These are phyloP conservation scores for Monosporascus sp. DNA, from an alignment of 2,329 filamentous ascomycete genomes.

Conservation along the genomic window DNA sequence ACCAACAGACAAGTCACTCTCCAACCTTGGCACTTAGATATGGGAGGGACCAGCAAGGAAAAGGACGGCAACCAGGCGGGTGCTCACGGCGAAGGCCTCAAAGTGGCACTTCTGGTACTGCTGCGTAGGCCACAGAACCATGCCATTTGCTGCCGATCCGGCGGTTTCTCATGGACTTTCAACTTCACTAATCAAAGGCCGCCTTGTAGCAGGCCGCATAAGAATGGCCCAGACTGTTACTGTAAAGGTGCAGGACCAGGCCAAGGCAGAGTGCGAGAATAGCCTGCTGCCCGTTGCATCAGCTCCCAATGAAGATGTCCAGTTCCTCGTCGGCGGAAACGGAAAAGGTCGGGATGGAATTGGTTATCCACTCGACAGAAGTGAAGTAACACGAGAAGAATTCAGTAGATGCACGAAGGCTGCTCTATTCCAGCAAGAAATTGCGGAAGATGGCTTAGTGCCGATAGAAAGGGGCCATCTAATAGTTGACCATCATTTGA, in stretches of 20 bases:
- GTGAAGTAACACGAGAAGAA: slow-evolving; percentile 2
- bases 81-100: slow-evolving; percentile 25
- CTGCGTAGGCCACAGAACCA: slow-evolving; percentile 22
- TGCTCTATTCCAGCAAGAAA: slow-evolving; percentile 14
- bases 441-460: slow-evolving; percentile 1
- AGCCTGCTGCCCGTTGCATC: slow-evolving; percentile 9
- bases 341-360: slow-evolving; percentile 6
- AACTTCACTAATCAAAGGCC: slow-evolving; percentile 18
- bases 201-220: slow-evolving; percentile 11
- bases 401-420: slow-evolving; percentile 15
- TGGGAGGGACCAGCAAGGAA: slow-evolving; percentile 22
- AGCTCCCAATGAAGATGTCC: slow-evolving; percentile 9
- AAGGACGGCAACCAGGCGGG: slow-evolving; percentile 17
- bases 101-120: slow-evolving; percentile 25
- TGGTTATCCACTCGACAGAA: slow-evolving; percentile 1
- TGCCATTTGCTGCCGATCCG: slow-evolving; percentile 17
- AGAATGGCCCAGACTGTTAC: slow-evolving; percentile 6
- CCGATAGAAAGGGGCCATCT: slow-evolving; percentile 12
- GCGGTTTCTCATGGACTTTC: slow-evolving; percentile 25
- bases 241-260: slow-evolving; percentile 1
- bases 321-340: slow-evolving; percentile 17
- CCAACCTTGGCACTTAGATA: slow-evolving; percentile 23
- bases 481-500: slow-evolving; percentile 8
- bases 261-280: background rate
- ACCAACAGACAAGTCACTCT: slow-evolving; percentile 22